Percentiles rank a stretch among this genome's conserved stretches.
These are phyloP conservation scores for Scutellaria barbata DNA, from an alignment of 257 asterid species.

Conservation along the genomic window DNA sequence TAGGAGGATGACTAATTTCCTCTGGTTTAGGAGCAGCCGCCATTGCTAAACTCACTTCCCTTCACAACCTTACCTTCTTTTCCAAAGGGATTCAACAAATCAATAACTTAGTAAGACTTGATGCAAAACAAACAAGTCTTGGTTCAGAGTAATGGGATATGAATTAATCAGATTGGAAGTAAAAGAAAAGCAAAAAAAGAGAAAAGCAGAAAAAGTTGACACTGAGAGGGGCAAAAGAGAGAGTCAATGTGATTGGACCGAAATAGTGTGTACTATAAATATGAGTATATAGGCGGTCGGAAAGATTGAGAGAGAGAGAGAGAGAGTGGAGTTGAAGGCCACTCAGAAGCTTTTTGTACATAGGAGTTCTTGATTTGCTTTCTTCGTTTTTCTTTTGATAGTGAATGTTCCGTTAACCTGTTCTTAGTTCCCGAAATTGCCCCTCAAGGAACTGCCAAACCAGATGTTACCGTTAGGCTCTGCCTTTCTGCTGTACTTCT, in stretches of 20 bases:
- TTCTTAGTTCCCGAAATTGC: slow-evolving; percentile 47
- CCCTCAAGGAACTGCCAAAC: slow-evolving; percentile 79
- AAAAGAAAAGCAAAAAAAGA: slow-evolving; percentile 45
- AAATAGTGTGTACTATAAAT: slow-evolving; percentile 31
- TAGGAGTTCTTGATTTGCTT: slow-evolving; percentile 38
- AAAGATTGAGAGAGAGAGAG: slow-evolving; percentile 29
- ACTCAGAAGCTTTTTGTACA: slow-evolving; percentile 38
- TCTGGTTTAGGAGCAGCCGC: slow-evolving; percentile 93
- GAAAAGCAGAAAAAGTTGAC: slow-evolving; percentile 47
- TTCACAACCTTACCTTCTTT: slow-evolving; percentile 12
- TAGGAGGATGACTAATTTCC: slow-evolving; percentile 91
- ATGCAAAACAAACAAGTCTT: slow-evolving; percentile 28
- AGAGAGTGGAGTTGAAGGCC: slow-evolving; percentile 39
- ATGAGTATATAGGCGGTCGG: slow-evolving; percentile 40
- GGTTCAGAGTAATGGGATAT: slow-evolving; percentile 35
- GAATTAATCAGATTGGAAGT: slow-evolving; percentile 50
- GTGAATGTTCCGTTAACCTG: slow-evolving; percentile 55
- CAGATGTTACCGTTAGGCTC: slow-evolving; percentile 80
- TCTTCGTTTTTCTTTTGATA: slow-evolving; percentile 34
- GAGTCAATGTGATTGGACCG: slow-evolving; percentile 58
- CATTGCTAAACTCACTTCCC: slow-evolving; percentile 47
- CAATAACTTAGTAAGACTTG: slow-evolving; percentile 30
- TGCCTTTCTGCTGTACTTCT: slow-evolving; percentile 46
- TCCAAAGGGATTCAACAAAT: slow-evolving; percentile 33
- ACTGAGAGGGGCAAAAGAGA: slow-evolving; percentile 32